Conservation (phyloP, 345 rosid species). For the Moricandia arvensis region DNA sequence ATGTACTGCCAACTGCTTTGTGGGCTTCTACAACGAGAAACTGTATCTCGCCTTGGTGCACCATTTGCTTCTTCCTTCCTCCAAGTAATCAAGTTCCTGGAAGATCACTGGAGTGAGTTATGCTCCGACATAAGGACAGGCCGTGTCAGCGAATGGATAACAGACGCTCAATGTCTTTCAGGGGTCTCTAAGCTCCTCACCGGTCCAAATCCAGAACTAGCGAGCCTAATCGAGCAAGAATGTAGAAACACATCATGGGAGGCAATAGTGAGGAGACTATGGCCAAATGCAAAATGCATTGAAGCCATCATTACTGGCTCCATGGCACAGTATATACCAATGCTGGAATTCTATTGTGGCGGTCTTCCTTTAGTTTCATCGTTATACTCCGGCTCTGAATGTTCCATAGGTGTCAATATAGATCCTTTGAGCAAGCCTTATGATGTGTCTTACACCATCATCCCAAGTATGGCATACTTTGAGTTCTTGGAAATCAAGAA, state of each 20-base stretch:
- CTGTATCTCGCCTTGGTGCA: conserved; percentile 48
- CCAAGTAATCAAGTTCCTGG: conserved; percentile 76
- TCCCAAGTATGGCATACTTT: too few relatives aligned
- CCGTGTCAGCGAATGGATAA: too few relatives aligned
- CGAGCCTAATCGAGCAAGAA: conserved; percentile 49
- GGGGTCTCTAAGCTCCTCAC: neutral
- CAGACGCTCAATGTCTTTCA: too few relatives aligned
- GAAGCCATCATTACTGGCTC: neutral
- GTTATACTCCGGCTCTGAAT: conserved; percentile 72
- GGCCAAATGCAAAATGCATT: conserved; percentile 81
- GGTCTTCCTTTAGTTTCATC: conserved; percentile 74
- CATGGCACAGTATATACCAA: neutral
- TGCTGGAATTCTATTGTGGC: conserved; percentile 51
- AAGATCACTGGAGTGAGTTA: neutral
- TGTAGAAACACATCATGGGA: conserved; percentile 66
- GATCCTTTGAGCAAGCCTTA: neutral
- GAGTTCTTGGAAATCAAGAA: too few relatives aligned
- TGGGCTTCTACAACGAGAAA: conserved; percentile 61
- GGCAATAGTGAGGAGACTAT: conserved; percentile 63
- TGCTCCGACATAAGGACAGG: too few relatives aligned
- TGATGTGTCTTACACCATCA: neutral
- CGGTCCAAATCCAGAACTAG: conserved; percentile 47
- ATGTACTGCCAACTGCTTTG: conserved; percentile 87
- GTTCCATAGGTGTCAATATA: neutral
- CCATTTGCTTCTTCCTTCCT: conserved; percentile 54